Base-by-base conservation (phyloP, 1,139 yeast genomes). In the Saccharomycopsis phalli region DNA sequence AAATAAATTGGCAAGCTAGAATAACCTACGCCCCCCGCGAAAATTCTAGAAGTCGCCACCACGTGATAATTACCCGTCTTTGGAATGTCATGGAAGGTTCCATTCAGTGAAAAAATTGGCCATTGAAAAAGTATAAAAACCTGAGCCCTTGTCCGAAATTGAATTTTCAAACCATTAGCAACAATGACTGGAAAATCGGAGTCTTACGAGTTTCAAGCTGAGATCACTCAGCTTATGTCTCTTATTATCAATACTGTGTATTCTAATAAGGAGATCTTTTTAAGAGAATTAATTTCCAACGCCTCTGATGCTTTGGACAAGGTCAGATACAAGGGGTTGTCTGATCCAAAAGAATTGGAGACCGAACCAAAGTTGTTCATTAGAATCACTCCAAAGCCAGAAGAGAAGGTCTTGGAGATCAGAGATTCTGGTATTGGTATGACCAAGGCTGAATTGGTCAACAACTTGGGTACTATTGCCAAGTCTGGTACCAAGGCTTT, bases 341-440 rank as follows among this genome's bases (percentile, higher is more conserved):
- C 91, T 49, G 97, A 93, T 61, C 91, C 96, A 53, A 68, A 86
- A 54, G 78, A 81, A 65, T 77, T 93, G 62, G 98, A 91, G 60
- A 63, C 93, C 48, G 98, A 91, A 69, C 95, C 96, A 46, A 95
- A 91, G 61, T 76, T 93, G 57, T 93, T 84, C 72, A 87, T 93
- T 60, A 87, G 98, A 75, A 78, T 93, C 59, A 91, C 95, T 51
- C 99, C 99, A 63, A 79, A 71, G 65, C 94, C 94, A 65, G 98
- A 88, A 55, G 76, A 81, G 62, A 87, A 87, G 68, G 80, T 91
- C 50, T 75, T 93, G 62, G 97, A 91, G 70, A 82, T 93, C 65
- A 88, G 98, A 72, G 99, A 93, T 68, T 79, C 97, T 48, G 99
- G 99, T 87, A 87, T 93, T 60, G 99, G 99, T 86, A 87, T 91